Percentiles rank a stretch among this genome's conserved stretches.
These are phyloP conservation scores for Suhomyces guaymorum DNA, from an alignment of 1,139 yeast species.

Conservation along the genomic window DNA sequence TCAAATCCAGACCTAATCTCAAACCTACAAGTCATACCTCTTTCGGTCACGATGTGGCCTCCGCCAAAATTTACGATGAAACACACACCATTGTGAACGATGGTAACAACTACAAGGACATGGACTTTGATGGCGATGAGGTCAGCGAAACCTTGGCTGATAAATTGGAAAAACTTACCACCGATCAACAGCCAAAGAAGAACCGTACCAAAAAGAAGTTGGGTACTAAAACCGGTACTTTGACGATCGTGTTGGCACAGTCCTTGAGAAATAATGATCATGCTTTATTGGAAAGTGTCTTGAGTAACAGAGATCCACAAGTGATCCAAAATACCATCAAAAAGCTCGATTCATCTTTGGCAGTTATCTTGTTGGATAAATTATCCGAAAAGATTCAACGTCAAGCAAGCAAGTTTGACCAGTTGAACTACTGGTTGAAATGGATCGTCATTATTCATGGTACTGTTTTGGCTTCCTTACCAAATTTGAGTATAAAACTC, in stretches of 20 bases:
- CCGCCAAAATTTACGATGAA: slow-evolving; percentile 70
- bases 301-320: slow-evolving; percentile 70
- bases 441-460: slow-evolving; percentile 94
- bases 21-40: slow-evolving; percentile 39
- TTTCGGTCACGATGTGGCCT: slow-evolving; percentile 70
- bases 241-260: slow-evolving; percentile 67
- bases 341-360: slow-evolving; percentile 68
- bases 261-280: slow-evolving; percentile 74
- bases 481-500: slow-evolving; percentile 66
- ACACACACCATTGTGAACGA: slow-evolving; percentile 63
- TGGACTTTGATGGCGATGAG: slow-evolving; percentile 45
- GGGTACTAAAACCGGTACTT: slow-evolving; percentile 55
- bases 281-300: slow-evolving; percentile 73
- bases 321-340: slow-evolving; percentile 73
- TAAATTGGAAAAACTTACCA: slow-evolving; percentile 47
- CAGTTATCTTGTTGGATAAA: slow-evolving; percentile 74
- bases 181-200: slow-evolving; percentile 25
- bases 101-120: slow-evolving; percentile 62
- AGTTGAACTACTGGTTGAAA: slow-evolving; percentile 84
- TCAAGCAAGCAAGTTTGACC: slow-evolving; percentile 62
- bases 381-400: slow-evolving; percentile 83
- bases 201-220: slow-evolving; percentile 27
- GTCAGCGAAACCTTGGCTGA: slow-evolving; percentile 61
- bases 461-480: slow-evolving; percentile 66
- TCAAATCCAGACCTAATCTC: slow-evolving; percentile 41